A percentile compares a stretch with the other conserved stretches of the same genome.
Conservation (phyloP, 139 green algal genomes). For the Micromonas pusilla region DNA sequence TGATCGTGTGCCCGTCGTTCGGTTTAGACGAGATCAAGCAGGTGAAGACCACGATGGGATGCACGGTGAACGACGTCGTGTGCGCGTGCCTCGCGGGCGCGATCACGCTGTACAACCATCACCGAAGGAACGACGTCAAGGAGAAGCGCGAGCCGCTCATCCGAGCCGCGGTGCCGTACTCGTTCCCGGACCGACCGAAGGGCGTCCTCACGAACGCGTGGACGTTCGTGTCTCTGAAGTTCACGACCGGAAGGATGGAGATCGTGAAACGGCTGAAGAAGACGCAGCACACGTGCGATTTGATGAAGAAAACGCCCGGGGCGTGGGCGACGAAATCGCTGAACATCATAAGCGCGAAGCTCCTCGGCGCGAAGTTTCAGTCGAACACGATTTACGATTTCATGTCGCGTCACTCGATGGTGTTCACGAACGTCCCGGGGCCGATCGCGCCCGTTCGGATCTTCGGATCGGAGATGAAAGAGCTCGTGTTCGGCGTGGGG, state of each 20-base stretch:
- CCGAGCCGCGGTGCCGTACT: neutral
- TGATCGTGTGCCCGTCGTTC: constrained; percentile 2
- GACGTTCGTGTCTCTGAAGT: constrained; percentile 8
- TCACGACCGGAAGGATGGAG: neutral
- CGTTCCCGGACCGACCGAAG: neutral
- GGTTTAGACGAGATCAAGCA: neutral
- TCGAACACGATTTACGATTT: constrained; percentile 6
- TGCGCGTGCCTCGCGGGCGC: neutral
- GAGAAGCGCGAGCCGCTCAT: neutral
- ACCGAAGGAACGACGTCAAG: neutral
- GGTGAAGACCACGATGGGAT: neutral
- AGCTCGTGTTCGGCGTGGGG: neutral
- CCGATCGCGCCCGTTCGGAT: neutral
- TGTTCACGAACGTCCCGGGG: constrained; percentile 23
- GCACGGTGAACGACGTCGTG: constrained; percentile 21
- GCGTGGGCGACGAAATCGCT: neutral
- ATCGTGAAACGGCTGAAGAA: neutral
- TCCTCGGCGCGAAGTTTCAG: neutral
- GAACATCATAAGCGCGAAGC: neutral
- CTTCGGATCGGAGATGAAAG: neutral
- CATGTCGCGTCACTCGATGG: constrained; percentile 21
- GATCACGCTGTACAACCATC: constrained; percentile 2
- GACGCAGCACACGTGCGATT: neutral
- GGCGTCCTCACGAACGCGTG: neutral
- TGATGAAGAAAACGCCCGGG: constrained; percentile 11